Evolutionary conservation across 129 eudicot genomes (phyloP).

Genomic region (Arctium minus): DNA sequence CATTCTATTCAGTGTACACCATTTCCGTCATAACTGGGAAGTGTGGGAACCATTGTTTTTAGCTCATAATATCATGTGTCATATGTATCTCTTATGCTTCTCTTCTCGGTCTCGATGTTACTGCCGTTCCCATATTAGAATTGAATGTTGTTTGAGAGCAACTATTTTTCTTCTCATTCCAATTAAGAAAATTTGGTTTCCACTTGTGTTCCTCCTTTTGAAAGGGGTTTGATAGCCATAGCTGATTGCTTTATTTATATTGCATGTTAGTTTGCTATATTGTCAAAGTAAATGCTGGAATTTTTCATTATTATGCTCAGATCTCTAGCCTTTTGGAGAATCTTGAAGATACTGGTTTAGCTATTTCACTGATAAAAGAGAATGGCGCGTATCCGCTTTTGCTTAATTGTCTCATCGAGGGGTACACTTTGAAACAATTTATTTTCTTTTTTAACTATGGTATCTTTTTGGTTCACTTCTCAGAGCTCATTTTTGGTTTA

Average conservation of each 20-base stretch:
- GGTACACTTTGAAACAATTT: constrained; percentile 39
- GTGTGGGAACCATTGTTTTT: not conserved
- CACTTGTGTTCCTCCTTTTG: not conserved
- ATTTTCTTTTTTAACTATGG: not conserved
- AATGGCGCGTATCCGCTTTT: constrained; percentile 64
- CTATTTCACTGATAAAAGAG: constrained; percentile 49
- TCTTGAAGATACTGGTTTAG: constrained; percentile 47
- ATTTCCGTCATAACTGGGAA: not conserved
- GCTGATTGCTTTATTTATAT: not conserved
- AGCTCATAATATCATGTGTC: not conserved
- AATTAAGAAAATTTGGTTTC: not conserved
- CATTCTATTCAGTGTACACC: not conserved
- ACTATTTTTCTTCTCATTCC: not conserved
- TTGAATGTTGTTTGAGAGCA: not conserved
- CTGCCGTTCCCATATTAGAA: not conserved
- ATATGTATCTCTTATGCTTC: not conserved
- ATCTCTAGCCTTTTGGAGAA: constrained; percentile 71
- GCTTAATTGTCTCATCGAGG: constrained; percentile 70
- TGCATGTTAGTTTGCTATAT: not conserved
- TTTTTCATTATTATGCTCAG: constrained; percentile 33
- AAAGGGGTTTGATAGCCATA: not conserved
- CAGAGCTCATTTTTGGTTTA: not conserved
- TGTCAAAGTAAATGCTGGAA: constrained; percentile 1
- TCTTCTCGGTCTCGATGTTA: not conserved
- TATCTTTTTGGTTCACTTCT: not conserved